Base-by-base conservation (phyloP, 805 yeast genomes). In the Starmerella floris region DNA sequence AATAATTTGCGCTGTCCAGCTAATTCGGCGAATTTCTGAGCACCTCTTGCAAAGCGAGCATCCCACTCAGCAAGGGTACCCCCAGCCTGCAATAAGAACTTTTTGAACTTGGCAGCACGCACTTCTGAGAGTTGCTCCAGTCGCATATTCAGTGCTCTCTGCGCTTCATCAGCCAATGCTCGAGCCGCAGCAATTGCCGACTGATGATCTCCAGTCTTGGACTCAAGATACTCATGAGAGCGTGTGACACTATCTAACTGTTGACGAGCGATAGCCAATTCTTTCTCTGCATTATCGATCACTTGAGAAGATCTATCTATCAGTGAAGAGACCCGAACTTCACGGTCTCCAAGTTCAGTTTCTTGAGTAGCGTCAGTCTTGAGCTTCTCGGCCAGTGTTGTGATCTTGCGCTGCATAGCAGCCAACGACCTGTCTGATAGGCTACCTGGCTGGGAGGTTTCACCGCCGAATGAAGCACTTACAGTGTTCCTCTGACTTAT, bases 401-500 rank as follows among this genome's bases (percentile, higher is more conserved):
- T 19, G 10, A 44, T 39, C 25, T 48, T 44, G 8, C 52, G 42
- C 23, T 51, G 51, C 30, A 52, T 31, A 8, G 43, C 20, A 1
- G 50, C 54, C 4, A 48, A 34, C 1, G 49, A 23, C 5, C 55
- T 39, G 15, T 45, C 53, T 9, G 51, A 41, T 11, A 28, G 5
- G 6, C 23, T 36, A n/a, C 41, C 40, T 11, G 40, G 13, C 6
- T 28, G 2, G 11, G 37, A 11, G 4, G 30, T 32, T 23, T 15
- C 17, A 4, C 15, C 35, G 3, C 44, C 44, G 10, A 42, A 30
- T 15, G 43, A 96, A 58, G 96, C 96, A 8, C 96, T 80, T 94
- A 91, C 83, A 30, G 85, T 67, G 5, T 95, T 95, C 4, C 88
- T 77, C 54, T 75, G 76, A 56, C 83, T 84, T 37, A 91, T 81